Percentiles rank a stretch among this genome's conserved stretches.
Conservation (phyloP, 257 asterid genomes). For the Rubia yunnanensis region DNA sequence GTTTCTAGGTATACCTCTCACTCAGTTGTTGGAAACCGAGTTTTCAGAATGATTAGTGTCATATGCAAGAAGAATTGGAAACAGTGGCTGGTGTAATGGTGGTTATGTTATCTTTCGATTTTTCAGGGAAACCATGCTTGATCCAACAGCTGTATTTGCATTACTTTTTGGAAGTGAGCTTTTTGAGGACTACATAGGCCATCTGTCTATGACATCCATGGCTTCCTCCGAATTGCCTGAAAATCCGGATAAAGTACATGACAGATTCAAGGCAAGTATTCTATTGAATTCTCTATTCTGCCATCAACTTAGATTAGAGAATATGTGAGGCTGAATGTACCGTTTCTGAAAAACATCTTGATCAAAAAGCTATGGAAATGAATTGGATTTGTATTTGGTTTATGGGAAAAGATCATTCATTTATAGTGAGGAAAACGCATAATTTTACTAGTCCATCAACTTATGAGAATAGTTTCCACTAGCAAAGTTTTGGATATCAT, state of each 20-base stretch:
- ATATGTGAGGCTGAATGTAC: background rate
- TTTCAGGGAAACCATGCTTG: constrained; percentile 74
- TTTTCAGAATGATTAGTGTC: background rate
- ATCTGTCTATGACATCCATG: constrained; percentile 79
- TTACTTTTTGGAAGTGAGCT: constrained; percentile 93
- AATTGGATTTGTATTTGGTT: background rate
- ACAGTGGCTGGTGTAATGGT: background rate
- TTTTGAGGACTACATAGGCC: constrained; percentile 82
- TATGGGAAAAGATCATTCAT: background rate
- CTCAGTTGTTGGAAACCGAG: background rate
- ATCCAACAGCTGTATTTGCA: constrained; percentile 88
- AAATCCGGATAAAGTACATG: constrained; percentile 51
- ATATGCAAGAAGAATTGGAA: background rate
- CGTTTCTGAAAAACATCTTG: background rate
- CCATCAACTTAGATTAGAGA: background rate
- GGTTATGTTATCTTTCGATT: background rate
- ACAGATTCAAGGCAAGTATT: constrained; percentile 57
- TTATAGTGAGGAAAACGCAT: background rate
- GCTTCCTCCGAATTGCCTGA: constrained; percentile 70
- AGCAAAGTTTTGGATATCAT: no score
- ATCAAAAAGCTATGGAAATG: background rate
- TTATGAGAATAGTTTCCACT: background rate
- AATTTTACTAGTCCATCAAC: background rate
- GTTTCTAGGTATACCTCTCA: constrained; percentile 48
- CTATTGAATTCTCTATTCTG: background rate